phyloP scores from a whole-genome alignment of 2,329 filamentous ascomycete species.

The Phyllosticta paracitricarpa region DNA sequence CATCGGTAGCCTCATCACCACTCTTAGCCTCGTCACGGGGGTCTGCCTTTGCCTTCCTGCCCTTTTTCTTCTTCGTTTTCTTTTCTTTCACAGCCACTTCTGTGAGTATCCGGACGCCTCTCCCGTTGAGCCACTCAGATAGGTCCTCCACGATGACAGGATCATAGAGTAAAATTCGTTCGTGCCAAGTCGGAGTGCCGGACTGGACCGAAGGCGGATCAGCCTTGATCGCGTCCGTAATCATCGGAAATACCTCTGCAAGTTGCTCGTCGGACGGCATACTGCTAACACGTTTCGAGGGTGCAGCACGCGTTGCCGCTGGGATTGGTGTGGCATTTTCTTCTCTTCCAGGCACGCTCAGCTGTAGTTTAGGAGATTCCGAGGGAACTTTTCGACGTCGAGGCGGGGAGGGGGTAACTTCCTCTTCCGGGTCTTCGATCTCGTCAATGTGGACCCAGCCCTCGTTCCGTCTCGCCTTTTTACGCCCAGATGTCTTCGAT shows the following conservation, averaged over 20 bases:
- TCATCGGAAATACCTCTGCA: conserved; percentile 32
- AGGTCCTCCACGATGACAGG: conserved; percentile 83
- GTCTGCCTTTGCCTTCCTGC: background rate
- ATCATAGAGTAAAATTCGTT: conserved; percentile 91
- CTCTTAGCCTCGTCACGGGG: conserved; percentile 54
- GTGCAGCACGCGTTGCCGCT: background rate
- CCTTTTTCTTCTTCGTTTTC: background rate
- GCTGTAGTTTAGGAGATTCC: conserved; percentile 11
- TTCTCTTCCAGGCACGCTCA: conserved; percentile 6
- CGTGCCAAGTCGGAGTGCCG: conserved; percentile 59
- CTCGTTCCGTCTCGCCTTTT: background rate
- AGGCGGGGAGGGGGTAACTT: conserved; percentile 25
- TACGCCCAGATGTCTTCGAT: background rate
- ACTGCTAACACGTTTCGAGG: background rate
- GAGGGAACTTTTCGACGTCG: conserved; percentile 13
- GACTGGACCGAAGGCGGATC: conserved; percentile 32
- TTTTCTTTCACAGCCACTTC: conserved; percentile 34
- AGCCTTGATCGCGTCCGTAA: conserved; percentile 39
- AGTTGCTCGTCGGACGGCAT: background rate
- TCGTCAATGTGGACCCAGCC: conserved; percentile 27
- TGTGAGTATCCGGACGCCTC: conserved; percentile 36
- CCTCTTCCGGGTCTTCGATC: conserved; percentile 28
- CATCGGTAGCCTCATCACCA: background rate
- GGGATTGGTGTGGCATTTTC: background rate
- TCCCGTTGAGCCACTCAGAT: conserved; percentile 63